Base-by-base conservation (phyloP, 2,329 filamentous ascomycete species). In the Grosmannia huntii region DNA sequence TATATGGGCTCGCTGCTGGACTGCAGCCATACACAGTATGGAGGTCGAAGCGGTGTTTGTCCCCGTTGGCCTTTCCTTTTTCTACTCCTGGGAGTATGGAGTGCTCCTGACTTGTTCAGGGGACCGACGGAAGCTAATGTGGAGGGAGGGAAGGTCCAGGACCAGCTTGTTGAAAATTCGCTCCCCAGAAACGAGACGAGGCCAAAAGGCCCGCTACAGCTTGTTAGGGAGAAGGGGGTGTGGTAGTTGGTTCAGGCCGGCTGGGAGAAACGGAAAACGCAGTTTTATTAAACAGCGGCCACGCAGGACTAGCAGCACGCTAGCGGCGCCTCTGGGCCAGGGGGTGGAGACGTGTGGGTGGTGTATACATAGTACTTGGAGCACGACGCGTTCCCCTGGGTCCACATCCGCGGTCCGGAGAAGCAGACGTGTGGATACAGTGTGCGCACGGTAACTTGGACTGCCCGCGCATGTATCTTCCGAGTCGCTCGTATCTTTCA, bases 261-360 rank as follows among this genome's bases (percentile, higher is more conserved):
- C 53, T 56, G 56, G 44, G 41, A 57, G 44, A 60, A 25, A 46
- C 7, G 31, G 52, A 44, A 50, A 41, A 27, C 55, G 38, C 52
- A 38, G 44, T 60, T 62, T 62, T 57, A 61, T 61, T 62, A 61
- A 21, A 16, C 56, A 57, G 53, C 59, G 48, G 61, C 51, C 54
- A 44, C 41, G 59, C 61, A 61, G 58, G 31, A 61, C 56, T 62
- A 62, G 54, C 57, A 52, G 46, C 23, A 44, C 53, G 58, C 59
- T 62, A 62, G 48, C 46, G 41, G 48, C 41, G 56, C 56, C 53
- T 57, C 36, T 56, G 54, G 41, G 53, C 50, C 53, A 53, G 49
- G 50, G 50, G 54, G 52, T 55, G 58, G 56, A 55, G 58, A 19
- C n/a, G 56, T 53, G 52, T 53, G 31, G 52, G 52, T 25, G 31